phyloP scores from a whole-genome alignment of 768 basidiomycete genomes.

The Auricularia cornea region DNA sequence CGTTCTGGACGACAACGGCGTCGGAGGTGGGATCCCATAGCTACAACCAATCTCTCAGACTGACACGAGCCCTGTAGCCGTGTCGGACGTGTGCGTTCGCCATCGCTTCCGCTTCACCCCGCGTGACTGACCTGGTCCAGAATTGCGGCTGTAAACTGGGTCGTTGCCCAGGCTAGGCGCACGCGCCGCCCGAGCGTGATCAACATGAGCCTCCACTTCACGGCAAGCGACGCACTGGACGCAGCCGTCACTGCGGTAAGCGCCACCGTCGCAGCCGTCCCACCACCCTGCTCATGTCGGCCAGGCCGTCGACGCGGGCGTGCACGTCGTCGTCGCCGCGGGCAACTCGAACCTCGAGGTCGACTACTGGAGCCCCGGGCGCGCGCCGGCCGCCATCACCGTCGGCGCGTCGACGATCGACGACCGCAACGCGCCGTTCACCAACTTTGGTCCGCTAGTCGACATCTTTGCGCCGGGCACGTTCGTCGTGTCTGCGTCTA shows the following conservation, averaged over 20 bases:
- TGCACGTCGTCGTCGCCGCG: constrained; percentile 5
- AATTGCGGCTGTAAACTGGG: not conserved
- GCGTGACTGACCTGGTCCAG: not conserved
- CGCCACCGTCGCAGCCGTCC: too few relatives aligned
- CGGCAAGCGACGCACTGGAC: not conserved
- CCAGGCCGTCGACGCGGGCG: not conserved
- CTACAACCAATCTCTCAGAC: too few relatives aligned
- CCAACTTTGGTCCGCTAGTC: constrained; percentile 2
- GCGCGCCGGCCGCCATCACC: constrained; percentile 2
- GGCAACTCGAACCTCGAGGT: constrained; percentile 4
- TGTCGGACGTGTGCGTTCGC: not conserved
- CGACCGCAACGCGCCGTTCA: not conserved
- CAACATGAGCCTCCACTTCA: constrained; percentile 1
- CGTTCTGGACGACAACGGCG: constrained; percentile 11
- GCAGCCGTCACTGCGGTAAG: not conserved
- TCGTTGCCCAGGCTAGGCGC: not conserved
- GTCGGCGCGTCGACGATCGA: constrained; percentile 3
- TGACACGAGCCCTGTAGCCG: too few relatives aligned
- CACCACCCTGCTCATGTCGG: too few relatives aligned
- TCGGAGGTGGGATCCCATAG: not conserved
- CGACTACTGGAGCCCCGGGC: constrained; percentile 1
- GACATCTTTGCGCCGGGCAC: not conserved
- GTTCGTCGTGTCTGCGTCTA: not conserved
- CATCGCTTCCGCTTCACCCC: too few relatives aligned
- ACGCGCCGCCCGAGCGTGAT: not conserved